Base-by-base conservation (phyloP, 306 rosid genomes). In the Inga leiocalycina region DNA sequence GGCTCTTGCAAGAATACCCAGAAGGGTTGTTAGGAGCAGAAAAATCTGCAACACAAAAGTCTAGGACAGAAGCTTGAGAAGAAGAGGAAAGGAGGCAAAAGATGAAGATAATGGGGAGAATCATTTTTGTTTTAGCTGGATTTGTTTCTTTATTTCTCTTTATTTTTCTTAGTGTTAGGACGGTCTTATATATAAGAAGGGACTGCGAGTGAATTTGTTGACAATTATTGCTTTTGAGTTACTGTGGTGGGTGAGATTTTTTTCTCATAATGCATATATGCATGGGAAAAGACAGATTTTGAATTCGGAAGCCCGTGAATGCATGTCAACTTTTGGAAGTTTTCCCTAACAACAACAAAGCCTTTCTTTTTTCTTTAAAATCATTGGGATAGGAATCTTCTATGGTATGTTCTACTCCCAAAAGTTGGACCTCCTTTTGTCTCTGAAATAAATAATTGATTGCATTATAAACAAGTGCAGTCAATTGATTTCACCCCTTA, bases 11-110 rank as follows among this genome's bases (percentile, higher is more conserved):
- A 6, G 95, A 78, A 75, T 87, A 95, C 32, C 98, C 97, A 51
- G 93, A 86, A 1, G 97, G 97, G 80, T 88, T 84, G 10, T 87
- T 88, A 0, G 98, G 91, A 1, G 54, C 87, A 7, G 81, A 13
- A 27, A 49, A 82, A 82, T 95, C 98, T 2, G 91, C 97, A 2
- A 95, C 98, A 1, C 99, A 93, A 82, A 95, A 95, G 83, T 93
- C 99, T 54, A 88, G 86, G 10, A 93, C 91, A 0, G 90, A 84
- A 32, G 96, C 98, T 1, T 85, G 68, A 62, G 91, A 87, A 79
- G 88, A 81, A 35, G 87, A 39, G 46, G 43, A 65, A 16, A 89
- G 64, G 54, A 90, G 79, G 16, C 81, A 81, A 41, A 81, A 56
- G 44, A 81, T 24, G 76, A 86, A 77, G 88, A 91, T 76, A 77